Percentiles rank a stretch among this genome's conserved stretches.
Evolutionary conservation across 768 basidiomycete species (phyloP).

Genomic region (Suillus occidentalis): DNA sequence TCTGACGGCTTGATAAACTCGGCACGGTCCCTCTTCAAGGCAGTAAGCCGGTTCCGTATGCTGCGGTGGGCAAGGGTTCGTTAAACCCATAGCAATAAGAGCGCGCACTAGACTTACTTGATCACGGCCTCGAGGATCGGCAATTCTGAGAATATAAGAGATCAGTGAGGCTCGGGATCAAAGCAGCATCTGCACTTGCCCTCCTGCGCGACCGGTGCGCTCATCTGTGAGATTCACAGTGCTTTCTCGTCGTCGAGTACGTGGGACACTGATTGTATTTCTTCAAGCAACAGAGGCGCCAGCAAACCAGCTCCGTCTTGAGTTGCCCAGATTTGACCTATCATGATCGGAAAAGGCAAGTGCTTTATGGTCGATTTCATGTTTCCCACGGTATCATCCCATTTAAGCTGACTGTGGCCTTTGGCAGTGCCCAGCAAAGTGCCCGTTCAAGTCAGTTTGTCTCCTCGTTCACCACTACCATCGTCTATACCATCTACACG

Average conservation of each 20-base stretch:
- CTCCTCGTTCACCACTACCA: slow-evolving; percentile 9
- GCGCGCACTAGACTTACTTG: slow-evolving; percentile 51
- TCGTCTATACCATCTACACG: slow-evolving; percentile 7
- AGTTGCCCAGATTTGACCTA: slow-evolving; percentile 4
- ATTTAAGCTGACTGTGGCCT: slow-evolving; percentile 20
- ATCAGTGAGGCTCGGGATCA: slow-evolving; percentile 13
- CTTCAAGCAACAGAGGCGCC: slow-evolving; percentile 1
- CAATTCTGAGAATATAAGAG: slow-evolving; percentile 59
- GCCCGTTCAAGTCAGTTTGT: slow-evolving; percentile 13
- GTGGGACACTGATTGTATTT: slow-evolving; percentile 4
- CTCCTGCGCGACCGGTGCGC: slow-evolving; percentile 76
- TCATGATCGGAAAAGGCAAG: slow-evolving; percentile 37
- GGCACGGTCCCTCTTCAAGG: slow-evolving; percentile 88
- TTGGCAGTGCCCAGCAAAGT: slow-evolving; percentile 18
- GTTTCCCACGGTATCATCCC: slow-evolving; percentile 36
- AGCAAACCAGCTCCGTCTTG: neutral
- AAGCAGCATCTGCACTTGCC: slow-evolving; percentile 43
- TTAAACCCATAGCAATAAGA: slow-evolving; percentile 20
- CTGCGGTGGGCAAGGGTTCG: slow-evolving; percentile 42
- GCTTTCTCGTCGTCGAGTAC: slow-evolving; percentile 5
- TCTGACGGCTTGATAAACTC: slow-evolving; percentile 92
- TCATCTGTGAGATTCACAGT: slow-evolving; percentile 40
- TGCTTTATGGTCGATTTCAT: slow-evolving; percentile 1
- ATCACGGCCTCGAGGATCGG: slow-evolving; percentile 94
- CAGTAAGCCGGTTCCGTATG: slow-evolving; percentile 93